Conservation (phyloP, 441 rosid genomes). For the Kokia cookei region DNA sequence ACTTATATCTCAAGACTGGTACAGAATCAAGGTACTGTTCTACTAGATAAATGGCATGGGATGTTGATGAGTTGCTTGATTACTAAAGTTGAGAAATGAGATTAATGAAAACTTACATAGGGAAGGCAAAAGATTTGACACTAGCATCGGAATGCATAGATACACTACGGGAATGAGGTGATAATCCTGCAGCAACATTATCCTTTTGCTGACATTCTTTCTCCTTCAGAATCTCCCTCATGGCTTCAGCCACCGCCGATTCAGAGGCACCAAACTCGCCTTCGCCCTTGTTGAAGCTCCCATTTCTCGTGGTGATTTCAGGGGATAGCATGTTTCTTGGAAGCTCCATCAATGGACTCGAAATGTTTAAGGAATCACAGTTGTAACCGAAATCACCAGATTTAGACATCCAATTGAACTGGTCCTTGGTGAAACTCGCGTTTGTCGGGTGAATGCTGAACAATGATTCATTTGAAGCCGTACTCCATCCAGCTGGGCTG, state of each 20-base stretch:
- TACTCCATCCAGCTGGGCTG: constrained; percentile 51
- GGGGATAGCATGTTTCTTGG: constrained; percentile 11
- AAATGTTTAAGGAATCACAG: constrained; percentile 14
- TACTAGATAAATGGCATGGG: not conserved
- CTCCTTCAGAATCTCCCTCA: constrained; percentile 49
- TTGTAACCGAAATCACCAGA: constrained; percentile 36
- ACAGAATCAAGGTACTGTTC: no score
- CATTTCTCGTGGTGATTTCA: constrained; percentile 1
- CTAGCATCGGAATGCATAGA: constrained; percentile 43
- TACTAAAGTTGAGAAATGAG: not conserved
- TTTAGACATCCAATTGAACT: constrained; percentile 16
- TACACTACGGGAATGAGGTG: constrained; percentile 2
- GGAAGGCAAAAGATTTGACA: constrained; percentile 68
- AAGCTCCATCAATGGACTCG: constrained; percentile 21
- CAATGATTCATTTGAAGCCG: constrained; percentile 50
- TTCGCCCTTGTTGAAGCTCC: constrained; percentile 18
- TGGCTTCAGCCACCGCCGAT: constrained; percentile 49
- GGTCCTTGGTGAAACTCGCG: constrained; percentile 42
- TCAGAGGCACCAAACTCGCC: constrained; percentile 29
- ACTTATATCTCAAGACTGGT: no score
- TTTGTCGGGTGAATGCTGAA: constrained; percentile 55
- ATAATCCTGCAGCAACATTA: not conserved
- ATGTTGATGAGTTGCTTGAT: not conserved
- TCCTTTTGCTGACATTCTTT: constrained; percentile 26
- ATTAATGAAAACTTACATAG: constrained; percentile 41